Evolutionary conservation across 2,329 filamentous ascomycete genomes (phyloP), one percentile per base, ranked within the genome.

Genomic region (Venturia pyrina): DNA sequence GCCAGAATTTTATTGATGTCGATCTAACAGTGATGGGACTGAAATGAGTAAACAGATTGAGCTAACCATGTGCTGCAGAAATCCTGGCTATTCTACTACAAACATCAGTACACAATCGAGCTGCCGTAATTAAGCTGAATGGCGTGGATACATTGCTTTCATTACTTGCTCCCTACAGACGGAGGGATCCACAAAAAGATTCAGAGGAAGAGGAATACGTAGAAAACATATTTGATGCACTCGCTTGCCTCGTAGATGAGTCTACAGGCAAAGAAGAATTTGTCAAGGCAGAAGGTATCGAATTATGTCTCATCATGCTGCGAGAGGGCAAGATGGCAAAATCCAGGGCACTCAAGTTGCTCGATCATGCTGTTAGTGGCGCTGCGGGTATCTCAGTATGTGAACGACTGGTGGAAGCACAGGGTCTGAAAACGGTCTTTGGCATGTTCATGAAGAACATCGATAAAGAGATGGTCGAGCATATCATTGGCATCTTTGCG

Each of bases 121-220:
- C 11, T 15, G 50, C 62, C 7, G 24, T 67, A 17, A 62, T 34
- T 21, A 50, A 60, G 17, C 19, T 64, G 11, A 40, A 64, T 40
- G 66, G 21, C 5, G 62, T 95, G 8, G 93, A 99, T 71, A 76
- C 83, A 3, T 80, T 96, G 70, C 86, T 99, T 17, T 91, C 96
- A 76, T 82, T 96, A 0, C 84, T 96, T 0, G 90, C 93, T 1
- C 80, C 87, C 1, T 99, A 98, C 77, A 87, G 95, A 66, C 90
- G 89, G 78, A 85, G 87, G 62, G 93, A 99, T 73, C 95, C 95
- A 0, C 84, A 87, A 62, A 93, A 90, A 72, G 91, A 92, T 67
- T 40, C 88, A 41, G 88, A 95, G 63, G 95, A 98, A 75, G 93
- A 96, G 73, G 95, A 99, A 78, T 97, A 90, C 74, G 90, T 96